Evolutionary conservation across 2,329 filamentous ascomycete genomes (phyloP).

Genomic region (Pseudogymnoascus sp.): DNA sequence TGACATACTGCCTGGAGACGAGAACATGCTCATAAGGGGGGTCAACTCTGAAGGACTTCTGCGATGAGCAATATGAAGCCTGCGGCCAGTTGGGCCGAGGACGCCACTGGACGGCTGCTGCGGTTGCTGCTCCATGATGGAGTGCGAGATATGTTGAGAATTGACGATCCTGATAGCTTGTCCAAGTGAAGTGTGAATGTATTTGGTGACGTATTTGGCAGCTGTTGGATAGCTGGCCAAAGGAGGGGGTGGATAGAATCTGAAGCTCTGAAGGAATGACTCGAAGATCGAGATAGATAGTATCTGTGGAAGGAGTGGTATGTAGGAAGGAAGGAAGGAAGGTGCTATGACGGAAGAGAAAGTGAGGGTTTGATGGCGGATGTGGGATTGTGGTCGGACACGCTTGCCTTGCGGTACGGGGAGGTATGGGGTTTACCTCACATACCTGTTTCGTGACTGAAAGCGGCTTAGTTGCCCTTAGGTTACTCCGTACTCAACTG

Average conservation of each 20-base stretch:
- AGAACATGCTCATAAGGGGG: slow-evolving; percentile 89
- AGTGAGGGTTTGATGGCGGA: slow-evolving; percentile 1
- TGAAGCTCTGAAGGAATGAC: slow-evolving; percentile 9
- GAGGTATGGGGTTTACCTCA: slow-evolving; percentile 7
- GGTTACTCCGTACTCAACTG: neutral
- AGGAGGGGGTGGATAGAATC: slow-evolving; percentile 22
- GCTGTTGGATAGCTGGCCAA: slow-evolving; percentile 15
- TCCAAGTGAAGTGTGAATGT: neutral
- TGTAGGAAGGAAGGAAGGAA: slow-evolving; percentile 37
- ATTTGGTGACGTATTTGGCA: slow-evolving; percentile 9
- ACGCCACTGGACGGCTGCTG: slow-evolving; percentile 46
- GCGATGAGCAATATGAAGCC: slow-evolving; percentile 94
- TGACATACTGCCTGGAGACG: slow-evolving; percentile 51
- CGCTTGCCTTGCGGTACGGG: slow-evolving; percentile 3
- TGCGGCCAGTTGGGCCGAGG: slow-evolving; percentile 72
- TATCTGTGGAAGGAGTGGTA: slow-evolving; percentile 25
- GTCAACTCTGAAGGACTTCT: slow-evolving; percentile 96
- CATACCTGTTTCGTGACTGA: slow-evolving; percentile 5
- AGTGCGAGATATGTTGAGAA: neutral
- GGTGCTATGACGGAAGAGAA: slow-evolving; percentile 28
- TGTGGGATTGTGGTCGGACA: slow-evolving; percentile 7
- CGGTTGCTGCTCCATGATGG: slow-evolving; percentile 56
- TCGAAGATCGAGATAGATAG: slow-evolving; percentile 16
- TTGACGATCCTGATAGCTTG: slow-evolving; percentile 9
- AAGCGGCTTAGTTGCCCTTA: neutral